These are phyloP conservation scores for Cercophora samala DNA, from an alignment of 495 filamentous ascomycete species.

Conservation along the genomic window DNA sequence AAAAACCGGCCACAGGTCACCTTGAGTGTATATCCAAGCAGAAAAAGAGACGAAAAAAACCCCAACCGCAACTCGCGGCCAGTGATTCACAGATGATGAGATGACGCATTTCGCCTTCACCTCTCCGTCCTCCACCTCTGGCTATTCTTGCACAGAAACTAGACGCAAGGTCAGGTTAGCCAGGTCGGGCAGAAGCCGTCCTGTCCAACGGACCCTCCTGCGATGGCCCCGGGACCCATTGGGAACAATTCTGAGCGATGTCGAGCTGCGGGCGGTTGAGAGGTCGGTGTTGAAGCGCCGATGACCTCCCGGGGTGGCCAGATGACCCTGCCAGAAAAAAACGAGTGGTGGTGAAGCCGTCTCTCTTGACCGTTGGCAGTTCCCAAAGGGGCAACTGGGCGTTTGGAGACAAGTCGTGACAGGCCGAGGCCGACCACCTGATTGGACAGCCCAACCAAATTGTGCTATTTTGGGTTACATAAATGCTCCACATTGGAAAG, in stretches of 20 bases:
- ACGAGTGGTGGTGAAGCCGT: conserved; percentile 20
- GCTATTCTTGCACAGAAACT: conserved; percentile 15
- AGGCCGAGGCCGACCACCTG: conserved; percentile 14
- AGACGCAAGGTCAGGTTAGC: conserved; percentile 10
- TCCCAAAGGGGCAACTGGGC: neutral
- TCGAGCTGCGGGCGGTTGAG: conserved; percentile 6
- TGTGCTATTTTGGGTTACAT: conserved; percentile 27
- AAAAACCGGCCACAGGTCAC: neutral
- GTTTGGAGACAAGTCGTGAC: conserved; percentile 21
- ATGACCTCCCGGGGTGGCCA: conserved; percentile 6
- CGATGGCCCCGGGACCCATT: conserved; percentile 7
- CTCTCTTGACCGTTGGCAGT: conserved; percentile 6
- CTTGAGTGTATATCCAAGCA: conserved; percentile 17
- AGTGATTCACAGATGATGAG: neutral
- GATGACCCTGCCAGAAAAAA: conserved; percentile 11
- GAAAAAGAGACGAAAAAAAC: neutral
- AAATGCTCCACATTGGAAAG: neutral
- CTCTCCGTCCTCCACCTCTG: neutral
- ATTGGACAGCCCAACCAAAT: conserved; percentile 22
- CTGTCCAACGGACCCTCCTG: conserved; percentile 14
- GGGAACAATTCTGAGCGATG: neutral
- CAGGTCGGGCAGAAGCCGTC: conserved; percentile 14
- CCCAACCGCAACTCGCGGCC: neutral
- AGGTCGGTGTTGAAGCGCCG: conserved; percentile 23
- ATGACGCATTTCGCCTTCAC: conserved; percentile 14